Percentiles rank a stretch among this genome's conserved stretches.
Evolutionary conservation across 805 yeast genomes (phyloP).

Genomic region (Yarrowia divulgata): DNA sequence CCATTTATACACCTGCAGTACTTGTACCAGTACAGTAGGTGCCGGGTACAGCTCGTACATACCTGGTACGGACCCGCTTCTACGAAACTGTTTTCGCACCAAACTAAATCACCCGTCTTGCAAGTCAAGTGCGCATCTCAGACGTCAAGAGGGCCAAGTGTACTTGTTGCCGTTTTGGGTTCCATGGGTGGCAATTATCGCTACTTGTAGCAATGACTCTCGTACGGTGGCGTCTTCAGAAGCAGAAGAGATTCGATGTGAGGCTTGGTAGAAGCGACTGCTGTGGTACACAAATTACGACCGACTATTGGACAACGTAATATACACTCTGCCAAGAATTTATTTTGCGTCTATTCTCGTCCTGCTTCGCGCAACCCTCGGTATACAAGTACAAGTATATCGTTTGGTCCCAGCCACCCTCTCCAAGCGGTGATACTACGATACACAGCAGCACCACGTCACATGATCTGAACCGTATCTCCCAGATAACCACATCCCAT

Average conservation of each 20-base stretch:
- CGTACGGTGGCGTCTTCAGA: neutral
- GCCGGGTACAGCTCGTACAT: no score
- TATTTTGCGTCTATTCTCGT: neutral
- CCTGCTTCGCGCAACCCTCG: neutral
- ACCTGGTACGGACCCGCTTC: no score
- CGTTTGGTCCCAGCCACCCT: constrained; percentile 25
- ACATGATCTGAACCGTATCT: constrained; percentile 38
- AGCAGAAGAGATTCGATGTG: no score
- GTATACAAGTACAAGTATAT: neutral
- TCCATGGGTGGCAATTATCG: neutral
- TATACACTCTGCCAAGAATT: neutral
- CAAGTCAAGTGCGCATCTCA: constrained; percentile 1
- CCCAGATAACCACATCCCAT: constrained; percentile 34
- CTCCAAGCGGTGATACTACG: neutral
- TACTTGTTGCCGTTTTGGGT: constrained; percentile 32
- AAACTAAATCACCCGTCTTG: neutral
- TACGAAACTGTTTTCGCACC: neutral
- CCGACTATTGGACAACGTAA: neutral
- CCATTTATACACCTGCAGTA: no score
- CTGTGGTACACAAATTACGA: neutral
- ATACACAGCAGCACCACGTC: constrained; percentile 14
- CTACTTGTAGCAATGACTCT: no score
- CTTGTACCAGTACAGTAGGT: no score
- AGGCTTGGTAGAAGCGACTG: no score
- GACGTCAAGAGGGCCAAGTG: neutral